These are phyloP conservation scores for Heteromeles arbutifolia DNA, from an alignment of 306 rosid species.

Conservation along the genomic window DNA sequence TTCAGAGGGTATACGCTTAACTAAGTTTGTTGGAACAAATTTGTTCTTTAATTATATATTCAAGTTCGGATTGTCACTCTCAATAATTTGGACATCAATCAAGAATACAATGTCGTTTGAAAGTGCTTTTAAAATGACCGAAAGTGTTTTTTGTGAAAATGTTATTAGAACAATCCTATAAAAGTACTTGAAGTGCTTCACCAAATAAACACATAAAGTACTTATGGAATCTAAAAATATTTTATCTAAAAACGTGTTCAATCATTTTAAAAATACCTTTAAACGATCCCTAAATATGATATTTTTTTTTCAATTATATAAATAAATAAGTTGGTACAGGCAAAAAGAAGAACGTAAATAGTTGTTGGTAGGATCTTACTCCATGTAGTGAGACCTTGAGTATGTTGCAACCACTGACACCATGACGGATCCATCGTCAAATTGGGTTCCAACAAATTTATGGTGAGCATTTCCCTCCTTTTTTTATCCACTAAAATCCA, in stretches of 20 bases:
- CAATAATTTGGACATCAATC: not conserved
- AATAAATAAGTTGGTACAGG: no score
- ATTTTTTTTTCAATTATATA: no score
- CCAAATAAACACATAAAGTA: no score
- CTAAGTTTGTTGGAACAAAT: not conserved
- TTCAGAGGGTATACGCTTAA: no score
- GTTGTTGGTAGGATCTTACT: not conserved
- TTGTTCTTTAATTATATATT: no score
- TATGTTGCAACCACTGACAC: not conserved
- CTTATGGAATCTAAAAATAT: rapidly evolving
- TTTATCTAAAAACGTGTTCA: no score
- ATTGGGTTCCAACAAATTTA: not conserved
- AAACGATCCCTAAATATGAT: no score
- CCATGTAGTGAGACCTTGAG: not conserved
- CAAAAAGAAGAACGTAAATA: not conserved
- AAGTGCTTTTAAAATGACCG: no score
- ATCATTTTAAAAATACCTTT: no score
- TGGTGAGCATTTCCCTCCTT: not conserved
- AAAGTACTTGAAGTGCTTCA: no score
- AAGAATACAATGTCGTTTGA: not conserved
- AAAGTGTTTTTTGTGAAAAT: no score
- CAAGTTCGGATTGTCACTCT: not conserved
- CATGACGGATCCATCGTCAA: not conserved
- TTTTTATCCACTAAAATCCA: not conserved
- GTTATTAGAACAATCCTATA: no score